Conservation (phyloP, 2,329 filamentous ascomycete genomes). For the Aspergillus transmontanensis region DNA sequence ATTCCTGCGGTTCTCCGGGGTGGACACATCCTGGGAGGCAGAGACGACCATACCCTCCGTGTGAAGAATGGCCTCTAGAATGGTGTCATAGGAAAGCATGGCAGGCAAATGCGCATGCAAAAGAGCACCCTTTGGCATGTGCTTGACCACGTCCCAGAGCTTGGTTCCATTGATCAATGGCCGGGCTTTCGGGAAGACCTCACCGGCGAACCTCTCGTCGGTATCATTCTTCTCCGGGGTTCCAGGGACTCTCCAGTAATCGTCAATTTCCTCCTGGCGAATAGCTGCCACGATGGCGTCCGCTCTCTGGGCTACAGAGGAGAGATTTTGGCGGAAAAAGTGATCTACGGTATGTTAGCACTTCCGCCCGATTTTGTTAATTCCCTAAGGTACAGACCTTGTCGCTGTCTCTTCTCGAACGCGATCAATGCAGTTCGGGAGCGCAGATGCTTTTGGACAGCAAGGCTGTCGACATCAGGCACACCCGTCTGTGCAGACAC, state of each 20-base stretch:
- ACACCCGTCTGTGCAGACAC: neutral
- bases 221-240: slow-evolving; percentile 11
- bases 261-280: slow-evolving; percentile 23
- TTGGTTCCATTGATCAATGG: slow-evolving; percentile 81
- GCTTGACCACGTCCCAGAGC: slow-evolving; percentile 78
- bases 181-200: slow-evolving; percentile 89
- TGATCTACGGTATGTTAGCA: slow-evolving; percentile 14
- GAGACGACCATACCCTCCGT: slow-evolving; percentile 72
- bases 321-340: slow-evolving; percentile 55
- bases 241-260: slow-evolving; percentile 20
- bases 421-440: slow-evolving; percentile 73
- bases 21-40: slow-evolving; percentile 58
- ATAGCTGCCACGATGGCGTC: slow-evolving; percentile 63
- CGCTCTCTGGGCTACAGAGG: slow-evolving; percentile 65
- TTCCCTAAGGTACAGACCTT: slow-evolving; percentile 56
- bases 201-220: slow-evolving; percentile 61
- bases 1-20: slow-evolving; percentile 53
- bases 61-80: slow-evolving; percentile 68
- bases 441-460: slow-evolving; percentile 67
- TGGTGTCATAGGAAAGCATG: slow-evolving; percentile 80
- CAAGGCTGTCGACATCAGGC: slow-evolving; percentile 10
- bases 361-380: neutral
- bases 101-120: slow-evolving; percentile 81
- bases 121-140: slow-evolving; percentile 76
- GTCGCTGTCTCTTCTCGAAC: slow-evolving; percentile 77